Percentiles rank a stretch among this genome's conserved stretches.
These are phyloP conservation scores for Suillus cothurnatus DNA, from an alignment of 768 basidiomycete genomes.

Conservation along the genomic window DNA sequence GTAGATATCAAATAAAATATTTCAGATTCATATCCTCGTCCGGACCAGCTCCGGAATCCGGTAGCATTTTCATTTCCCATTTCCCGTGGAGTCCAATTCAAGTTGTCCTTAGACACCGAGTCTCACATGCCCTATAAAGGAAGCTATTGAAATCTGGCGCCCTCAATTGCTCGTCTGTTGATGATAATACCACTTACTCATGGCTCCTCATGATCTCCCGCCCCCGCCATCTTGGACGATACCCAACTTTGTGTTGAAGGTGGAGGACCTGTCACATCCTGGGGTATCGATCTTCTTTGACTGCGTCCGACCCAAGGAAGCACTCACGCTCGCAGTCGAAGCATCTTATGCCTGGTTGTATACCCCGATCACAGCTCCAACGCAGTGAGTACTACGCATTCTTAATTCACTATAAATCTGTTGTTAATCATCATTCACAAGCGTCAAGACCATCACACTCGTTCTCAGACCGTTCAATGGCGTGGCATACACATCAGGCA, in stretches of 20 bases:
- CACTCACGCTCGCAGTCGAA: slow-evolving; percentile 40
- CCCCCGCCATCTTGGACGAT: slow-evolving; percentile 47
- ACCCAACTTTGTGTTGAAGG: slow-evolving; percentile 54
- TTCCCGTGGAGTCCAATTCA: too few relatives aligned
- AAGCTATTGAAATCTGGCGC: too few relatives aligned
- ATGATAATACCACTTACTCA: not conserved
- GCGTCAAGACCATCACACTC: slow-evolving; percentile 56
- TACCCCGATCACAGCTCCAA: slow-evolving; percentile 48
- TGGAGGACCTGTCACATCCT: slow-evolving; percentile 63
- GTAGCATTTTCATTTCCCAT: too few relatives aligned
- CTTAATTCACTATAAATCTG: slow-evolving; percentile 7
- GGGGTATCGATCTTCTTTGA: too few relatives aligned
- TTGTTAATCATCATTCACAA: slow-evolving; percentile 25
- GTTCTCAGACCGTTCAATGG: slow-evolving; percentile 69
- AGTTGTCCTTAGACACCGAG: too few relatives aligned
- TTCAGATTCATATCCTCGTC: too few relatives aligned
- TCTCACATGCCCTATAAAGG: too few relatives aligned
- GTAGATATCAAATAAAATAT: too few relatives aligned
- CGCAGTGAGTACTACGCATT: slow-evolving; percentile 41
- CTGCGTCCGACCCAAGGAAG: slow-evolving; percentile 41
- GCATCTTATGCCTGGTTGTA: slow-evolving; percentile 44
- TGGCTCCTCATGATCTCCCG: slow-evolving; percentile 25
- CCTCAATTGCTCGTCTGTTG: too few relatives aligned
- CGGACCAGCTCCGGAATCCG: too few relatives aligned
- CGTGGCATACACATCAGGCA: slow-evolving; percentile 60